Evolutionary conservation across 768 basidiomycete species (phyloP), one percentile per base, ranked within the genome.

Genomic region (Cystofilobasidium ferigula): DNA sequence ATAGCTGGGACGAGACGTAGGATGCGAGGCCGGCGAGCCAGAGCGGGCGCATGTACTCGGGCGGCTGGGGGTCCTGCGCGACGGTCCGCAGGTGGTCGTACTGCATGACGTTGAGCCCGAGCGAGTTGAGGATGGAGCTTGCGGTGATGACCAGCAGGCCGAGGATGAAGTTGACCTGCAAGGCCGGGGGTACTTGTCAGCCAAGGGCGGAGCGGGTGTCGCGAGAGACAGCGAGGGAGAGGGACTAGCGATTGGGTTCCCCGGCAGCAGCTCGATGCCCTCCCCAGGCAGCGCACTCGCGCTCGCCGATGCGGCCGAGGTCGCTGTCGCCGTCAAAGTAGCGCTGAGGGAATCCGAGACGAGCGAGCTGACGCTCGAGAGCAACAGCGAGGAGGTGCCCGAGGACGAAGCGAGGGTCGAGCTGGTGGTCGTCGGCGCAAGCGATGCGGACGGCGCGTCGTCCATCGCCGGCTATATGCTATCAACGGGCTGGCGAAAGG

Each of bases 91-190:
- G 35, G 13, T 35, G 32, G 36, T 47, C 42, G 38, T 30, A 51
- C 47, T 68, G 61, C 54, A 62, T 62, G 20, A 68, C 9, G 61
- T 68, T 68, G 18, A 68, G 56, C 12, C 66, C 66, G 32, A 62
- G 48, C 3, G 59, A 47, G 61, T 68, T 68, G 22, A 48, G 30
- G 35, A 67, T 48, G 0, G 48, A 54, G 28, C 60, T 51, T 12
- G 24, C 16, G 7, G 66, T 68, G 54, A 68, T 62, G 12, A 68
- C 53, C n/a, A 68, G 45, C 18, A 68, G 34, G 32, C 66, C 66
- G 14, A 68, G 61, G 12, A 68, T 57, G 54, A 68, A 68, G 60
- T 68, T 62, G 42, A 68, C 32, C 66, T 64, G 28, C 8, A 14
- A 10, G 28, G 32, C 1, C 1, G 14, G 51, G 32, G 51, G 51